phyloP scores from a whole-genome alignment of 2,329 filamentous ascomycete genomes.

The Talaromyces sp. region DNA sequence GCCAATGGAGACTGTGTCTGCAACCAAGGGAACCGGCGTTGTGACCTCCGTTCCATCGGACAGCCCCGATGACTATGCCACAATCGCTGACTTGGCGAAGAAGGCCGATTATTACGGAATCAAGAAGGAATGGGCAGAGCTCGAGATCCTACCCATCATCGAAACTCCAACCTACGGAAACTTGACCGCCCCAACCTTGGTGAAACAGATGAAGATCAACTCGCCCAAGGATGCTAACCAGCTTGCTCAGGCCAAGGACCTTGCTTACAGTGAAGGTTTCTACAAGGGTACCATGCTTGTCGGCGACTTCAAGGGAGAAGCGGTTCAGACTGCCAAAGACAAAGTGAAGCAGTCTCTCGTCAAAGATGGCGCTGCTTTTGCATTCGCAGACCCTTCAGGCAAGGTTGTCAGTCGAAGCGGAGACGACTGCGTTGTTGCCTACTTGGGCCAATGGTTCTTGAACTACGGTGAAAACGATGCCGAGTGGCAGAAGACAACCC shows the following conservation, averaged over 20 bases:
- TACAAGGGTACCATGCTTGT: slow-evolving; percentile 89
- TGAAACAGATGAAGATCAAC: slow-evolving; percentile 91
- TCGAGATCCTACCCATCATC: slow-evolving; percentile 85
- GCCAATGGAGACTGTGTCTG: slow-evolving; percentile 90
- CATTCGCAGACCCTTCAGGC: slow-evolving; percentile 89
- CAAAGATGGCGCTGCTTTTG: slow-evolving; percentile 73
- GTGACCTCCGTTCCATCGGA: slow-evolving; percentile 95
- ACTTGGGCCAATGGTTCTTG: slow-evolving; percentile 96
- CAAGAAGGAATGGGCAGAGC: slow-evolving; percentile 90
- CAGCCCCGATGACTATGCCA: slow-evolving; percentile 92
- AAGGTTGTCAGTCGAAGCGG: slow-evolving; percentile 83
- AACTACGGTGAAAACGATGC: slow-evolving; percentile 84
- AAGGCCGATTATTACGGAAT: slow-evolving; percentile 96
- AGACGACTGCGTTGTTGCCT: slow-evolving; percentile 87
- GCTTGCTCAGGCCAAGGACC: slow-evolving; percentile 87
- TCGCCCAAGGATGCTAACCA: slow-evolving; percentile 92
- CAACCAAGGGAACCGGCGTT: slow-evolving; percentile 92
- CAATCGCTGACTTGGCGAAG: slow-evolving; percentile 79
- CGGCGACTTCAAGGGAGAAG: slow-evolving; percentile 81
- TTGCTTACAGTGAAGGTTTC: slow-evolving; percentile 95
- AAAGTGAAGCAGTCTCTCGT: slow-evolving; percentile 76
- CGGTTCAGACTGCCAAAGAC: slow-evolving; percentile 80
- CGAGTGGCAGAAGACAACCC: slow-evolving; percentile 71
- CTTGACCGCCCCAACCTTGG: slow-evolving; percentile 73
- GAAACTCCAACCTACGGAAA: slow-evolving; percentile 84